Evolutionary conservation across 2,329 filamentous ascomycete species (phyloP), one percentile per base, ranked within the genome.

Genomic region (Nannizzia gypsea): DNA sequence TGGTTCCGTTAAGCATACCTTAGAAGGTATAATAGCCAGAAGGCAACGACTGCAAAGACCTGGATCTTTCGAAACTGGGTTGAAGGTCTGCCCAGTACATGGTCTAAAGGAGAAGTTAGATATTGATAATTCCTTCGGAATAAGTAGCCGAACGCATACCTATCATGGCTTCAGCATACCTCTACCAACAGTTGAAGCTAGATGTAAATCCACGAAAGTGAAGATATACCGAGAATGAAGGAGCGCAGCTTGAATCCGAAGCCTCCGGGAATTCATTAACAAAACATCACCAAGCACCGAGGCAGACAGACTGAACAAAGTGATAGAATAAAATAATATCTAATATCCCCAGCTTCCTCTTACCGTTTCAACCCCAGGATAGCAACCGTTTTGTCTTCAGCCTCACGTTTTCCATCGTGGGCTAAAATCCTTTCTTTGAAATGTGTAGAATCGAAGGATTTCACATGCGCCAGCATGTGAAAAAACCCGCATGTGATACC

Each of bases 41-140:
- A 93, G 0, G 88, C 85, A 59, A 97, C 81, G 13, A 97, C 93
- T 22, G 88, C 86, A 65, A 97, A 82, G 66, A 99, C 90, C 73
- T 97, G 92, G 57, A 95, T 86, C 69, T 95, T 90, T 64, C 92
- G 85, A 69, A 95, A 96, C 76, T 92, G 89, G 69, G 88, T 85
- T 62, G 91, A 96, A 36, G 92, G 92, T 64, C 90, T 85, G 64
- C 92, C 92, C 56, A 97, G 80, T 60, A 96, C 87, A 79, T 97
- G 92, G 74, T 97, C 92, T 84, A 58, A 55, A 42, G 38, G 54
- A 40, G 38, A 11, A 15, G 26, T 54, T 54, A 54, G 50, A 34
- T 54, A 36, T 17, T 36, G 48, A n/a, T 36, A 36, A 13, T 36
- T 36, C n/a, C 6, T n/a, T n/a, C 20, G 13, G 44, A 26, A 34